A percentile compares a stretch with the other conserved stretches of the same genome.
Evolutionary conservation across 2,329 filamentous ascomycete species (phyloP).

Genomic region (Venturia asperata): DNA sequence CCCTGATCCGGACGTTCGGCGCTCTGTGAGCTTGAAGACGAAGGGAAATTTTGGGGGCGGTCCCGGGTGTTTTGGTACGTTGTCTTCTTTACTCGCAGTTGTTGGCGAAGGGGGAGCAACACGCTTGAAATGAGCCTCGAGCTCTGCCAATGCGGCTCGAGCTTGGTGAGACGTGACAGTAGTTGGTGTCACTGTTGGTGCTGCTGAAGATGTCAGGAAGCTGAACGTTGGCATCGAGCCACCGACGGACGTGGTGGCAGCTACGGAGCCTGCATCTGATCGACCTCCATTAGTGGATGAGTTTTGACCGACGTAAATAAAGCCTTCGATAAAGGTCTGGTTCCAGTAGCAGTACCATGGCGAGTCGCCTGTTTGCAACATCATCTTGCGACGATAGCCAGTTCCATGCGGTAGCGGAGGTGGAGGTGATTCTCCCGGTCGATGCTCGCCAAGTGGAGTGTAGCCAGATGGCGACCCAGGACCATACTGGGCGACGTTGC

Average conservation of each 20-base stretch:
- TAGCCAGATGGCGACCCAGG: not conserved
- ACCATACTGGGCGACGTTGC: not conserved
- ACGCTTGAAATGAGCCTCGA: not conserved
- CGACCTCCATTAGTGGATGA: not conserved
- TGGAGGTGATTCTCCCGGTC: not conserved
- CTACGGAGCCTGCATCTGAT: not conserved
- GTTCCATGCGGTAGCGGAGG: not conserved
- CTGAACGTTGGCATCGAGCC: not conserved
- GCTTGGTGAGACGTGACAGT: not conserved
- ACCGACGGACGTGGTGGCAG: not conserved
- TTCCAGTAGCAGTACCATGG: conserved; percentile 69
- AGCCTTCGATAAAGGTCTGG: conserved; percentile 57
- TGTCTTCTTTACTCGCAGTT: not conserved
- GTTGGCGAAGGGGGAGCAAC: not conserved
- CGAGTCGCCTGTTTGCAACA: conserved; percentile 45
- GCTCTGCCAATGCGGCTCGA: not conserved
- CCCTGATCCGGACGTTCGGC: conserved; percentile 41
- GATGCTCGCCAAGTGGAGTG: not conserved
- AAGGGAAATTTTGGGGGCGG: conserved; percentile 42
- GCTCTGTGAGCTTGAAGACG: conserved; percentile 59
- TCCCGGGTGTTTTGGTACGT: not conserved
- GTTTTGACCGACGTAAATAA: conserved; percentile 53
- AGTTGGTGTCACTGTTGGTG: not conserved
- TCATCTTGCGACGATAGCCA: not conserved
- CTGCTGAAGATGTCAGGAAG: not conserved